These are phyloP conservation scores for Auxenochlorella pyrenoidosa DNA, from an alignment of 139 green algal genomes.

Conservation along the genomic window DNA sequence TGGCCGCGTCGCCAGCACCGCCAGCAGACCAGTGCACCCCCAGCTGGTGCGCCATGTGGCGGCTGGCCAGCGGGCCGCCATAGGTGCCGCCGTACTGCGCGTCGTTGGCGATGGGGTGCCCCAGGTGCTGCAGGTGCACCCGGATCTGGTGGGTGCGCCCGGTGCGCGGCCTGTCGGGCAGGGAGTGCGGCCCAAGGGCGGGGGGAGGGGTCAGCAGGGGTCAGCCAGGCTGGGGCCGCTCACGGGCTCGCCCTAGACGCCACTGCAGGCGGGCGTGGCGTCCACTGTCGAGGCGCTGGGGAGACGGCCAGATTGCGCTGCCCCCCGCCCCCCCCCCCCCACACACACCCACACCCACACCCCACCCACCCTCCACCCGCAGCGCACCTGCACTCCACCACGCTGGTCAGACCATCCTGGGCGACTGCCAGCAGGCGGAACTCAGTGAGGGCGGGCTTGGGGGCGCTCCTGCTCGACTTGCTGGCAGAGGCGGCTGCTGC, in stretches of 20 bases:
- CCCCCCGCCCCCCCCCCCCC: too few species aligned
- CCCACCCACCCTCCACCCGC: too few species aligned
- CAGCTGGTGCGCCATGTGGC: conserved; percentile 27
- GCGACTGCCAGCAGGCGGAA: conserved; percentile 62
- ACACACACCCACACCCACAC: too few species aligned
- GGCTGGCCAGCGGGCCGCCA: conserved; percentile 26
- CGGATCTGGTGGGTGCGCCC: conserved; percentile 82
- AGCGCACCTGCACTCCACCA: conserved; percentile 70
- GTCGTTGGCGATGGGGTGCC: conserved; percentile 85
- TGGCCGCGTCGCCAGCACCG: not conserved
- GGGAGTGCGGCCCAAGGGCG: not conserved
- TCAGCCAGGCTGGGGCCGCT: not conserved
- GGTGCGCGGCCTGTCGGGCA: conserved; percentile 51
- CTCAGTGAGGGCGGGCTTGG: conserved; percentile 55
- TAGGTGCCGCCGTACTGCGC: conserved; percentile 68
- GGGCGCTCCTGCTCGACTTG: not conserved
- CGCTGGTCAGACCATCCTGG: conserved; percentile 65
- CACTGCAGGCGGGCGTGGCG: too few species aligned
- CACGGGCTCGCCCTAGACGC: too few species aligned
- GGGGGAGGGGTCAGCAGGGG: not conserved
- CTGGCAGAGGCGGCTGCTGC: not conserved
- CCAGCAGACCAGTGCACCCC: conserved; percentile 26
- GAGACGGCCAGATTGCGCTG: not conserved
- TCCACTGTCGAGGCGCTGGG: too few species aligned
- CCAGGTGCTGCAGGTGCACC: conserved; percentile 74